phyloP scores from a whole-genome alignment of 805 yeast species.

The Cyberlindnera mississippiensis region DNA sequence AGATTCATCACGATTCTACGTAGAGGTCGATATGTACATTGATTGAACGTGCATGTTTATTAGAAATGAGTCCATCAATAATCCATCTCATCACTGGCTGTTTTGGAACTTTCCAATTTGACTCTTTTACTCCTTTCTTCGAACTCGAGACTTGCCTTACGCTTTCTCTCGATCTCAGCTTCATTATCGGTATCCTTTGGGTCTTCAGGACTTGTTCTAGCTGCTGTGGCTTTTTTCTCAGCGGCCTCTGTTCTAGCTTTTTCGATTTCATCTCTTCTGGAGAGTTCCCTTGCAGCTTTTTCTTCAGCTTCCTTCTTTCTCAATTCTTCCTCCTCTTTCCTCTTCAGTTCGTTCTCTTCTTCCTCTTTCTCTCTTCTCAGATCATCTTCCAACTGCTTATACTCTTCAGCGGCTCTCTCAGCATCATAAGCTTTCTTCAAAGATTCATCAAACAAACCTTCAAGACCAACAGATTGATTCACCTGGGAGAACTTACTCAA shows the following conservation, averaged over 20 bases:
- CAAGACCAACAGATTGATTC: conserved; percentile 33
- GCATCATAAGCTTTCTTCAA: conserved; percentile 19
- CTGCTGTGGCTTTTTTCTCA: conserved; percentile 3
- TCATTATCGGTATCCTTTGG: conserved; percentile 1
- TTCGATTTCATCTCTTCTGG: conserved; percentile 7
- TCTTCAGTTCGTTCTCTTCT: conserved; percentile 12
- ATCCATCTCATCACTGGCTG: conserved; percentile 14
- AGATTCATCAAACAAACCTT: conserved; percentile 35
- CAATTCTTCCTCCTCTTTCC: conserved; percentile 6
- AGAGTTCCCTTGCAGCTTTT: conserved; percentile 13
- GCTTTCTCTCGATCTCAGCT: conserved; percentile 16
- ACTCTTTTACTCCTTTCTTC: conserved; percentile 21
- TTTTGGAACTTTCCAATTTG: conserved; percentile 11
- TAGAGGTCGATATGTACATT: no score
- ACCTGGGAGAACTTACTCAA: conserved; percentile 36
- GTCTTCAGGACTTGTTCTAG: neutral
- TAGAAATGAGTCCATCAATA: conserved; percentile 1
- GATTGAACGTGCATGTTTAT: no score
- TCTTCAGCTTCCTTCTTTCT: conserved; percentile 10
- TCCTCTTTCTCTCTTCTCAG: conserved; percentile 16
- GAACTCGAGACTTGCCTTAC: conserved; percentile 20
- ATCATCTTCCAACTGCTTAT: conserved; percentile 20
- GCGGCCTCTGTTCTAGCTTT: conserved; percentile 3
- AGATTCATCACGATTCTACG: neutral
- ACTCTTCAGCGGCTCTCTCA: conserved; percentile 11